Evolutionary conservation across 2,329 filamentous ascomycete species (phyloP), one percentile per base, ranked within the genome.

Genomic region (Fusarium napiforme): DNA sequence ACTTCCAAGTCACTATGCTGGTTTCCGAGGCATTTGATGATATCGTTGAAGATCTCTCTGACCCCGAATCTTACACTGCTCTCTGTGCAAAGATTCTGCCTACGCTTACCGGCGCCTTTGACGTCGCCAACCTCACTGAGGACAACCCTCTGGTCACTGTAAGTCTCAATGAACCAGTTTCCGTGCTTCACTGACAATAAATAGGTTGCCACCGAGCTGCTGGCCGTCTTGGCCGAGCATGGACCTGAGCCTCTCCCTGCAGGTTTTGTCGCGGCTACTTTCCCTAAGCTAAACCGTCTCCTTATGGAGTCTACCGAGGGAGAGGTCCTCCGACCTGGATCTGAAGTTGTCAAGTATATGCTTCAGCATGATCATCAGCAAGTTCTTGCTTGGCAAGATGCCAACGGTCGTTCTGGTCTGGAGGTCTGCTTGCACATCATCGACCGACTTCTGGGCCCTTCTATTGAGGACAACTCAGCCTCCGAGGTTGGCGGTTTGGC

Each of bases 401-500:
- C 92, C 73, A 90, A 88, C 49, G 93, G 93, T 45, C 94, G 94
- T 77, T 93, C 91, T 42, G 96, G 96, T 21, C 88, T 98, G 16
- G 95, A 98, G 81, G 92, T 97, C 36, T 94, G 94, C 66, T 88
- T 99, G 53, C 90, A 94, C 73, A 96, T 99, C 76, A 94, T 99
- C 71, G 96, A 98, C 81, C 93, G 96, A 53, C 88, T 99, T 9
- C 88, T 99, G 36, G 92, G 93, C 7, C 92, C 93, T 3, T 84
- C 88, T 4, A 92, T 98, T n/a, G 93, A 97, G 78, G 96, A 99
- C 78, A 94, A 96, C 78, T 93, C 95, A 23, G 96, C 96, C 9
- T 94, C 95, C n/a, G 96, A 99, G 84, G 95, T 99, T 47, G 96
- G 96, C 75, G 94, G 95, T 21, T 89, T 99, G 73, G 96, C 96